phyloP scores from a whole-genome alignment of 2,329 filamentous ascomycete species.

The Colletotrichum costaricense region DNA sequence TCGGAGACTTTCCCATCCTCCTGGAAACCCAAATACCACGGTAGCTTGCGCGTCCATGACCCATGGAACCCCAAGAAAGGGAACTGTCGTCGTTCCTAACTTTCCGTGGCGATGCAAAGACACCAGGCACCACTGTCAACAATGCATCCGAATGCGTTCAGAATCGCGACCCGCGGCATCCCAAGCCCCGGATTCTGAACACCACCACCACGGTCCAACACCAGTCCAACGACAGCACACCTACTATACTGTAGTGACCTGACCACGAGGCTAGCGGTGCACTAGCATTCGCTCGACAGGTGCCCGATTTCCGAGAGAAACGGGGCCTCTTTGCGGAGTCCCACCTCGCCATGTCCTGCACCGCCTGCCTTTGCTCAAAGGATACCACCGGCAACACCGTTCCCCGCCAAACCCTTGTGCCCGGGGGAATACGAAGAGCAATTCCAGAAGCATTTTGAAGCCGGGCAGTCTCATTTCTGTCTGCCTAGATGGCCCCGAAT shows the following conservation, averaged over 20 bases:
- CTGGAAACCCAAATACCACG: not conserved
- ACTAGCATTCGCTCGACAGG: slow-evolving; percentile 1
- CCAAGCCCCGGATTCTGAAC: not conserved
- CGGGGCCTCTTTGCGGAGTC: not conserved
- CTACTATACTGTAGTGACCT: not conserved
- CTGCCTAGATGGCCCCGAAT: not conserved
- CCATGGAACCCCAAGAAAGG: not conserved
- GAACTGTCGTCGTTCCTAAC: not conserved
- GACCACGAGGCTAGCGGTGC: not conserved
- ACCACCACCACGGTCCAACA: not conserved
- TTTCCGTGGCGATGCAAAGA: not conserved
- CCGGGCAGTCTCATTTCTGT: not conserved
- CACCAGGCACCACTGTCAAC: not conserved
- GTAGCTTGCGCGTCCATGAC: not conserved
- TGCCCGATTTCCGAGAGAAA: slow-evolving; percentile 18
- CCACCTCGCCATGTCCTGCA: slow-evolving; percentile 11
- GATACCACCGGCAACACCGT: slow-evolving; percentile 13
- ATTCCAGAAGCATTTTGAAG: slow-evolving; percentile 3
- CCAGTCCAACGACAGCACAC: not conserved
- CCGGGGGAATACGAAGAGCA: slow-evolving; percentile 13
- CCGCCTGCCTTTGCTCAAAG: slow-evolving; percentile 7
- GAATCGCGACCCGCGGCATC: not conserved
- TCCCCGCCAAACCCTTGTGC: slow-evolving; percentile 1
- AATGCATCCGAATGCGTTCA: not conserved
- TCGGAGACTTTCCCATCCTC: not conserved